Evolutionary conservation across 192 early-diverging fungal species (phyloP).

Genomic region (Coemansia sp.): DNA sequence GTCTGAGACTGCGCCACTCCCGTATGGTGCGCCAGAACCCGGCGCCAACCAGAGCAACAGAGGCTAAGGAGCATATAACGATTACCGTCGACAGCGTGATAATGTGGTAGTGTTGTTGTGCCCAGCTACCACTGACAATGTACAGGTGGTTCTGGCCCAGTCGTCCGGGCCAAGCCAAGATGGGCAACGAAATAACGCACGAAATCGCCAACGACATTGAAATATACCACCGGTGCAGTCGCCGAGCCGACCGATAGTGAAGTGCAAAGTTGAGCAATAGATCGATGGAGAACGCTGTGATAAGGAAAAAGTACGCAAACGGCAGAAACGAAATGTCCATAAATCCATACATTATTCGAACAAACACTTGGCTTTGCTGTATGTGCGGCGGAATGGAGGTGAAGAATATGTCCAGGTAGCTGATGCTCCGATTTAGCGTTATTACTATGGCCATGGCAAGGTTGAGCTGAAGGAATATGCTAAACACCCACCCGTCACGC

Average conservation of each 20-base stretch:
- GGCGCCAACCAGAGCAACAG: conserved; percentile 45
- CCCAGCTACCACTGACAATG: conserved; percentile 43
- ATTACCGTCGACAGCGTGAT: conserved; percentile 46
- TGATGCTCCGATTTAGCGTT: conserved; percentile 43
- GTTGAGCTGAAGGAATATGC: conserved; percentile 46
- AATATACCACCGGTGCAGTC: conserved; percentile 41
- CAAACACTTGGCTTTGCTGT: conserved; percentile 32
- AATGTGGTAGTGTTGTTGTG: conserved; percentile 49
- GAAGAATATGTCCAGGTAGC: conserved; percentile 50
- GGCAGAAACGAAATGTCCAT: conserved; percentile 50
- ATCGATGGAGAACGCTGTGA: conserved; percentile 50
- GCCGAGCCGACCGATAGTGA: conserved; percentile 39
- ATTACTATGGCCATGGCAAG: conserved; percentile 47
- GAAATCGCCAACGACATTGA: conserved; percentile 29
- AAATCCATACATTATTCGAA: conserved; percentile 50
- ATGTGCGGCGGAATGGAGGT: conserved; percentile 20
- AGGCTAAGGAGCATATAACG: conserved; percentile 45
- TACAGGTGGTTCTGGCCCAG: conserved; percentile 45
- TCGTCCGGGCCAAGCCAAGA: conserved; percentile 40
- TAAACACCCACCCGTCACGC: conserved; percentile 47
- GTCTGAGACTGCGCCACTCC: conserved; percentile 45
- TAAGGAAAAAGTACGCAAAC: conserved; percentile 49
- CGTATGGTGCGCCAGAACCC: conserved; percentile 50
- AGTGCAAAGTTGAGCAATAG: conserved; percentile 50
- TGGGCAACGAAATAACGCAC: conserved; percentile 35